phyloP scores from a whole-genome alignment of 2,329 filamentous ascomycete genomes.

The Pseudogymnoascus destructans region DNA sequence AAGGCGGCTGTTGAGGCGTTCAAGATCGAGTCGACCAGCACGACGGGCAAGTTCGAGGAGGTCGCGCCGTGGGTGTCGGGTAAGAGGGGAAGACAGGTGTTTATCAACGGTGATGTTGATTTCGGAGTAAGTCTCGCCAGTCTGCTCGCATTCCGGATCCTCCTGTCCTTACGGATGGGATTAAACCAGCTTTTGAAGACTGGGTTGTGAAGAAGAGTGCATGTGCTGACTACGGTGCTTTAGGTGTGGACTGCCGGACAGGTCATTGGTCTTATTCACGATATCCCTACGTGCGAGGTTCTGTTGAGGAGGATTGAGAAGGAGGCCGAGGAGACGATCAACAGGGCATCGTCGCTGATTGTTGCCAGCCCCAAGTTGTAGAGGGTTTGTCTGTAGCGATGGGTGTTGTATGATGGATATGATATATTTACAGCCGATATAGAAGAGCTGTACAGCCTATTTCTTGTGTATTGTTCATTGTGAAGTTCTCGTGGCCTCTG shows the following conservation, averaged over 20 bases:
- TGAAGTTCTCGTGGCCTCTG: not conserved
- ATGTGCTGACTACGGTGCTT: constrained; percentile 12
- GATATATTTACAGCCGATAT: constrained; percentile 4
- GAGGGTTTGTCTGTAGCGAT: not conserved
- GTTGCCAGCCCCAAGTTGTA: constrained; percentile 46
- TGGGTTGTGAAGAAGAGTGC: too few relatives aligned
- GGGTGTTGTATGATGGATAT: not conserved
- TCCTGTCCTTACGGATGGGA: too few relatives aligned
- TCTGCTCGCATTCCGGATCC: too few relatives aligned
- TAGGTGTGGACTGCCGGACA: constrained; percentile 96
- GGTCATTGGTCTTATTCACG: constrained; percentile 79
- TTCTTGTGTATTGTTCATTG: not conserved
- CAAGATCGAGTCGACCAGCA: constrained; percentile 71
- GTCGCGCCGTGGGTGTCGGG: constrained; percentile 80
- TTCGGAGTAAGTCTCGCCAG: constrained; percentile 68
- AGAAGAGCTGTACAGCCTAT: not conserved
- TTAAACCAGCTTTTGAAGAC: too few relatives aligned
- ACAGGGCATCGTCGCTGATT: constrained; percentile 43
- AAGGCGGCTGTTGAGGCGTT: constrained; percentile 71
- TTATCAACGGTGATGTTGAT: constrained; percentile 80
- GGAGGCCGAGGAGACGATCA: constrained; percentile 57
- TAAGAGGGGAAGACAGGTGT: constrained; percentile 81
- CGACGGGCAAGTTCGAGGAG: constrained; percentile 77
- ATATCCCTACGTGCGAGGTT: constrained; percentile 62
- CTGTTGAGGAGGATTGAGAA: constrained; percentile 62